Base-by-base conservation (phyloP, 176 grass and related monocot genomes). In the Miscanthus lutarioriparius region DNA sequence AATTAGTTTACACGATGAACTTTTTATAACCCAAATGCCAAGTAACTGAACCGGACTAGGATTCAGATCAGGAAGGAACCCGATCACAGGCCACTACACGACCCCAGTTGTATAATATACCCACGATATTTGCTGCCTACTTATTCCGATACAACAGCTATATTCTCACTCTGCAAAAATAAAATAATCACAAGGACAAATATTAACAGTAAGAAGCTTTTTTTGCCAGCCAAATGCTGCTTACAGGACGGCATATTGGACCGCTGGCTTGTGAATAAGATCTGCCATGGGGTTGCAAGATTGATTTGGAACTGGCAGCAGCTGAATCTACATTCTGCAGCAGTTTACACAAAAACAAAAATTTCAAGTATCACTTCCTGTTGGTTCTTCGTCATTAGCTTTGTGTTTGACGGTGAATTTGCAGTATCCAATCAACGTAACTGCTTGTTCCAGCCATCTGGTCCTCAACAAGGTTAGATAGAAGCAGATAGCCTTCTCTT, bases 341-440 rank as follows among this genome's bases (percentile, higher is more conserved):
- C 51, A 58, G 76, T 84, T 84, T 80, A 87, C 70, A 71, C 14
- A 33, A 69, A 32, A 38, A 36, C 64, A 65, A 91, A 90, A 80
- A 56, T 58, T 83, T 14, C 53, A 8, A 32, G 54, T 1, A 19
- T 62, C 6, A 1, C 15, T 78, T 62, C 41, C 63, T 7, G 63
- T 54, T 35, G 0, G 22, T 67, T 65, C 45, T n/a, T 87, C 40
- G 1, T 76, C 47, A 89, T 67, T 76, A 98, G 82, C 91, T 88
- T 19, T 98, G 93, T 10, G 91, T 94, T 90, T 98, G 96, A 47
- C 93, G 91, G 70, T 92, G 85, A 71, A 95, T 88, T 78, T 95
- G 97, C 67, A 96, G 78, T 84, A 99, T 86, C 93, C 97, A 99
- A 80, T 98, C 96, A 8, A 92, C 80, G 13, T 94, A 99, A 62